Evolutionary conservation across 2,329 filamentous ascomycete species (phyloP).

Genomic region (Phyllosticta citrichinensis): DNA sequence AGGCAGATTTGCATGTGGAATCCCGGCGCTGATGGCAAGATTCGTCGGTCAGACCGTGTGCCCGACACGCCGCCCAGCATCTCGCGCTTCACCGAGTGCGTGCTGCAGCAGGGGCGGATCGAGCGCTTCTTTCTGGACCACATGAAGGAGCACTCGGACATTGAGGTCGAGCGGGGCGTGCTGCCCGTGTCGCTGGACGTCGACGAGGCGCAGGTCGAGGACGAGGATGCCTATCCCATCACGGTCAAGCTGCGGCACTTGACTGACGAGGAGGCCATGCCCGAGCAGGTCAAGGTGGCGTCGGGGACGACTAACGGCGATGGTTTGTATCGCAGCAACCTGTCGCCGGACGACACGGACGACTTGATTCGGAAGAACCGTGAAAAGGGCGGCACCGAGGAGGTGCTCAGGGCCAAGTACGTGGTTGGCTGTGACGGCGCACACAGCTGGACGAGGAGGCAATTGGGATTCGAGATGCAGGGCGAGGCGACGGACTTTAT

Average conservation of each 20-base stretch:
- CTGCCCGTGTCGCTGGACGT: conserved; percentile 47
- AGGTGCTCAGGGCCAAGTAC: conserved; percentile 48
- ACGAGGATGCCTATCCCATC: conserved; percentile 48
- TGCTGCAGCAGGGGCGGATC: conserved; percentile 62
- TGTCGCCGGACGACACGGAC: conserved; percentile 47
- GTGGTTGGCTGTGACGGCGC: conserved; percentile 61
- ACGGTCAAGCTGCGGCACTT: conserved; percentile 49
- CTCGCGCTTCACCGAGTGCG: conserved; percentile 54
- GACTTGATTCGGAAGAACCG: conserved; percentile 37
- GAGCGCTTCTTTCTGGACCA: conserved; percentile 57
- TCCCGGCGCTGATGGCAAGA: conserved; percentile 47
- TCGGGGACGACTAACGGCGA: conserved; percentile 25
- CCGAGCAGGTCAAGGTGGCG: conserved; percentile 26
- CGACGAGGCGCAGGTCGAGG: conserved; percentile 41
- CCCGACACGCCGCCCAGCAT: conserved; percentile 53
- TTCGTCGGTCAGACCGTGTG: conserved; percentile 50
- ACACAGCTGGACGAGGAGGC: conserved; percentile 52
- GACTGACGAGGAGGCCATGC: conserved; percentile 47
- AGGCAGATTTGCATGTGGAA: conserved; percentile 40
- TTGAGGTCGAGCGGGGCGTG: conserved; percentile 47
- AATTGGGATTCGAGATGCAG: conserved; percentile 46
- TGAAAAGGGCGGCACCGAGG: conserved; percentile 26
- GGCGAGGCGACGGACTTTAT: conserved; percentile 47
- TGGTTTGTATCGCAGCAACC: conserved; percentile 51
- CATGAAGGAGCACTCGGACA: conserved; percentile 45